phyloP scores from a whole-genome alignment of 2,329 filamentous ascomycete species.

The Colletotrichum chrysophilum region DNA sequence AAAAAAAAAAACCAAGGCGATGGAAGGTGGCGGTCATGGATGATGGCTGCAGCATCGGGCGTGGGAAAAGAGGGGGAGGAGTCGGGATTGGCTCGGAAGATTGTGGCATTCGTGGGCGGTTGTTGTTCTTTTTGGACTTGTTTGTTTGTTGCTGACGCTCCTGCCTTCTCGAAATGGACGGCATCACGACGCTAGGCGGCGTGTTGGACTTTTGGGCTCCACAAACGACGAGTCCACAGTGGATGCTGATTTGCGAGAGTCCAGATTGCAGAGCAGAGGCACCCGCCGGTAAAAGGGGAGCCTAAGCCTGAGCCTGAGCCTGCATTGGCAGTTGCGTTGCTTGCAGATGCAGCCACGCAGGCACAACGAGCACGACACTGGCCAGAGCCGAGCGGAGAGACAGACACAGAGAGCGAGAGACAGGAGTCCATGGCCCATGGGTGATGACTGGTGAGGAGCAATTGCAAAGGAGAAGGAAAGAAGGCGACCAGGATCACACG shows the following conservation, averaged over 20 bases:
- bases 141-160: conserved; percentile 8
- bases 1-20: neutral
- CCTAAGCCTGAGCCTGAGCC: neutral
- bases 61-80: neutral
- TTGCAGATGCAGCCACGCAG: neutral
- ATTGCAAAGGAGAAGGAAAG: neutral
- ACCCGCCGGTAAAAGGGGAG: conserved; percentile 6
- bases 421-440: neutral
- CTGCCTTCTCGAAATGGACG: conserved; percentile 17
- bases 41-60: neutral
- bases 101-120: neutral
- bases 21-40: neutral
- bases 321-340: neutral
- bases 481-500: neutral
- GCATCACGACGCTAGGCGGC: conserved; percentile 14
- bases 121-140: neutral
- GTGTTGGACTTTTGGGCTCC: neutral
- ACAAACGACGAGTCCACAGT: neutral
- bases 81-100: neutral
- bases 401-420: neutral
- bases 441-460: neutral
- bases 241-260: conserved; percentile 17
- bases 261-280: conserved; percentile 6
- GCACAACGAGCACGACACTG: neutral
- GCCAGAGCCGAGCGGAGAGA: neutral